Percentiles rank a stretch among this genome's conserved stretches.
Evolutionary conservation across 257 asterid species (phyloP).

Genomic region (Nicotiana attenuata): DNA sequence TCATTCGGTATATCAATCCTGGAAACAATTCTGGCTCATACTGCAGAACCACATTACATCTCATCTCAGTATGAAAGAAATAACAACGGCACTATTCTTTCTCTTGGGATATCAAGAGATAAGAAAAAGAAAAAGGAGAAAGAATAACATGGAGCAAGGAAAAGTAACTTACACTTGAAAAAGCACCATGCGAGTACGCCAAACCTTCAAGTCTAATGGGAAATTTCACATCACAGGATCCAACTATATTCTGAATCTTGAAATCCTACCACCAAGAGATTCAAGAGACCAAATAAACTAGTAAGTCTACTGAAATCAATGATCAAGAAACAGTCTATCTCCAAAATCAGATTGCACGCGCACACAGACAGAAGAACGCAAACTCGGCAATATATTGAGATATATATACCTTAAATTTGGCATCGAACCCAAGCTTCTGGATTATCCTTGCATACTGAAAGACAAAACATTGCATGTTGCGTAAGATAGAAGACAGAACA

Average conservation of each 20-base stretch:
- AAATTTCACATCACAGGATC: slow-evolving; percentile 30
- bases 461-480: background rate
- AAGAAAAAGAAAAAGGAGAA: no score
- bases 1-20: slow-evolving; percentile 17
- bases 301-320: background rate
- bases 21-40: slow-evolving; percentile 23
- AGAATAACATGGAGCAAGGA: no score
- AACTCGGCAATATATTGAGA: background rate
- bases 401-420: slow-evolving; percentile 30
- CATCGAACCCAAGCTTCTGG: slow-evolving; percentile 41
- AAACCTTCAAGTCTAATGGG: slow-evolving; percentile 36
- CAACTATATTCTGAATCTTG: slow-evolving; percentile 37
- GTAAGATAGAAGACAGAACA: background rate
- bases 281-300: background rate
- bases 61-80: background rate
- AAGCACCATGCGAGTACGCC: slow-evolving; percentile 29
- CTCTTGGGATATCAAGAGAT: no score
- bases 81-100: no score
- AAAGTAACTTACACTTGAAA: slow-evolving; percentile 28
- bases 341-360: background rate
- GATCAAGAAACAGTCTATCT: background rate
- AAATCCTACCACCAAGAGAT: slow-evolving; percentile 24
- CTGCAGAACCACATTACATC: background rate
- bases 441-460: slow-evolving; percentile 39
- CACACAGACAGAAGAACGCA: no score